phyloP scores from a whole-genome alignment of 2,329 filamentous ascomycete genomes.

The Aspergillus sp. region DNA sequence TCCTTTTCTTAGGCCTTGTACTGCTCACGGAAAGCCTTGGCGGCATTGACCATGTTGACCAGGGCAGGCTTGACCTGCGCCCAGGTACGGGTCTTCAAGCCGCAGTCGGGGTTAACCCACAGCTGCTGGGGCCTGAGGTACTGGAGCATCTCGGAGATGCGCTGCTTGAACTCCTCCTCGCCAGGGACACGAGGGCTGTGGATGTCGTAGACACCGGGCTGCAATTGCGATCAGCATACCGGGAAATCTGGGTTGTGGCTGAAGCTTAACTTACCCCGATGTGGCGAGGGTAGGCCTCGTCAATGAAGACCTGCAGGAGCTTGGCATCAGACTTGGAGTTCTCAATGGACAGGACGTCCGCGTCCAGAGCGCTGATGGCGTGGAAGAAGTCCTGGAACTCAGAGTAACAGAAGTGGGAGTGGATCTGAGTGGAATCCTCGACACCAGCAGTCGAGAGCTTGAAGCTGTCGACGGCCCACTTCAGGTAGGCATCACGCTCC shows the following conservation, averaged over 20 bases:
- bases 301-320: conserved; percentile 96
- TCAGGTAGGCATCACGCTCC: conserved; percentile 93
- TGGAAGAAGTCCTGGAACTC: conserved; percentile 99
- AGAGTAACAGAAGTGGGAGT: conserved; percentile 99
- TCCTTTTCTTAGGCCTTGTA: conserved; percentile 39
- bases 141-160: conserved; percentile 94
- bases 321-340: conserved; percentile 99
- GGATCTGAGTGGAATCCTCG: conserved; percentile 93
- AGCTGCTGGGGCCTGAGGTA: conserved; percentile 97
- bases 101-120: conserved; percentile 99
- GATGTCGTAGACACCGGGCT: conserved; percentile 97
- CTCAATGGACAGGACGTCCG: conserved; percentile 97
- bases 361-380: conserved; percentile 94
- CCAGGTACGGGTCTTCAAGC: conserved; percentile 98
- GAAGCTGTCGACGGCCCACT: conserved; percentile 98
- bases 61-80: conserved; percentile 95
- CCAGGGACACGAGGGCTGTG: conserved; percentile 96
- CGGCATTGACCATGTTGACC: conserved; percentile 94
- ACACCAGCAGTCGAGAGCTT: conserved; percentile 89
- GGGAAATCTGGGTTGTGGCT: too few species aligned
- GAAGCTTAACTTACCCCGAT: conserved; percentile 50
- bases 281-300: conserved; percentile 93
- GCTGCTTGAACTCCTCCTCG: conserved; percentile 97
- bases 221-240: too few species aligned
- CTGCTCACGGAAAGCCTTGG: conserved; percentile 92